These are phyloP conservation scores for Curvularia verruculosa DNA, from an alignment of 2,329 filamentous ascomycete species.

Conservation along the genomic window DNA sequence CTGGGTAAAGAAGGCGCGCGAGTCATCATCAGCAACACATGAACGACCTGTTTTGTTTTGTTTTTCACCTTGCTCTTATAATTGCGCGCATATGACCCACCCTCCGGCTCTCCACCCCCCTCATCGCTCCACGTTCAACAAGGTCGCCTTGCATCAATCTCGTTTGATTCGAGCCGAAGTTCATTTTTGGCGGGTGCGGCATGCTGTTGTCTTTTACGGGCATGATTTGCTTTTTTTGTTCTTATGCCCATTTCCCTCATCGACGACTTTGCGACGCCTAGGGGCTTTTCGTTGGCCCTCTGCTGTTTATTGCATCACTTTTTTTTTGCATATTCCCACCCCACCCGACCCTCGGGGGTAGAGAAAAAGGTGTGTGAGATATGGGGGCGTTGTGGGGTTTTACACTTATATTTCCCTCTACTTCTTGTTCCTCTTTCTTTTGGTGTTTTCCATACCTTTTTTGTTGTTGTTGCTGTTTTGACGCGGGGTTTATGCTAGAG, in stretches of 20 bases:
- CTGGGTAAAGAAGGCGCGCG: slow-evolving; percentile 93
- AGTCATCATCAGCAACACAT: slow-evolving; percentile 55
- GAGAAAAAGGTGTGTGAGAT: slow-evolving; percentile 5
- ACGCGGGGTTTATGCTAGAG: neutral
- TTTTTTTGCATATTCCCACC: slow-evolving; percentile 12
- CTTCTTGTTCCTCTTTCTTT: neutral
- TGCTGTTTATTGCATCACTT: slow-evolving; percentile 3
- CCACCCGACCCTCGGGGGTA: neutral
- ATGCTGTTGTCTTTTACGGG: slow-evolving; percentile 5
- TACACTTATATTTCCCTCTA: neutral
- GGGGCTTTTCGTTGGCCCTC: neutral
- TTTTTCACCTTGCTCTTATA: neutral
- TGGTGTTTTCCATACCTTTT: neutral
- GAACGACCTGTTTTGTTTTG: slow-evolving; percentile 15
- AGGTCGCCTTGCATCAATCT: slow-evolving; percentile 12
- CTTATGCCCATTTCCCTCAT: neutral
- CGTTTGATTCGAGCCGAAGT: slow-evolving; percentile 1
- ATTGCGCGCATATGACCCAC: slow-evolving; percentile 1
- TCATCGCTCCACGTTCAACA: slow-evolving; percentile 1
- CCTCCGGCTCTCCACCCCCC: neutral
- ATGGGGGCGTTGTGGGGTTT: slow-evolving; percentile 11
- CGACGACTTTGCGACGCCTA: slow-evolving; percentile 5
- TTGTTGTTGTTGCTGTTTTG: too few species aligned
- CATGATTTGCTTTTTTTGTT: neutral
- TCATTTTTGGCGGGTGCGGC: slow-evolving; percentile 5